Evolutionary conservation across 352 stramenopile genomes (phyloP), one percentile per base, ranked within the genome.

Genomic region (Pythium grandisporangium): DNA sequence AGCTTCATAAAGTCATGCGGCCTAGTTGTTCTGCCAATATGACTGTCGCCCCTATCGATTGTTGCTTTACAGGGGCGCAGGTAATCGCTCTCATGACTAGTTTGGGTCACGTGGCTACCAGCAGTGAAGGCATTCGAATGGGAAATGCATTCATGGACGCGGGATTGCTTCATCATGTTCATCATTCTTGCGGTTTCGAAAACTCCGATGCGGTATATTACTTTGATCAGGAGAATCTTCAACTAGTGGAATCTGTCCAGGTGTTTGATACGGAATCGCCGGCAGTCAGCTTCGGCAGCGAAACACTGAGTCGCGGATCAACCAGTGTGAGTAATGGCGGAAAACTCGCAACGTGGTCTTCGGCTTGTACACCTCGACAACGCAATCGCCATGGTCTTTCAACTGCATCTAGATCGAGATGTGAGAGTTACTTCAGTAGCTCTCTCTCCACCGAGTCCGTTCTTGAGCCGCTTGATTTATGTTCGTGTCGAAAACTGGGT

Each of bases 71-170:
- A 5, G 55, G 51, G 1, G 44, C 32, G 6, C 34, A 61, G 23
- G 51, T 44, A 12, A 36, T 53, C 12, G 30, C 37, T 8, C 46
- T 58, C 22, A 63, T 77, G 45, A 29, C 51, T 1, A 53, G 61
- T 21, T 45, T 50, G 16, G 48, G 55, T 2, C 66, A 57, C 37
- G 58, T 56, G 0, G 36, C 42, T 3, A 48, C 24, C 1, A 22
- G 26, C 11, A 29, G 38, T 6, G 69, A 82, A 37, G 66, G 49
- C 1, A 44, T 71, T 6, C 56, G 65, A 0, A 34, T 81, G 1
- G 69, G 69, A 26, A 73, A 76, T 17, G 51, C 53, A 8, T 53
- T 75, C 25, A 73, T 78, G 68, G 65, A 78, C 32, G 48, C 65
- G 0, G 65, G 69, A 0, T 50, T 70, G 3, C 14, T 81, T 41